Base-by-base conservation (phyloP, 768 basidiomycete genomes). In the Boletus huronensis region DNA sequence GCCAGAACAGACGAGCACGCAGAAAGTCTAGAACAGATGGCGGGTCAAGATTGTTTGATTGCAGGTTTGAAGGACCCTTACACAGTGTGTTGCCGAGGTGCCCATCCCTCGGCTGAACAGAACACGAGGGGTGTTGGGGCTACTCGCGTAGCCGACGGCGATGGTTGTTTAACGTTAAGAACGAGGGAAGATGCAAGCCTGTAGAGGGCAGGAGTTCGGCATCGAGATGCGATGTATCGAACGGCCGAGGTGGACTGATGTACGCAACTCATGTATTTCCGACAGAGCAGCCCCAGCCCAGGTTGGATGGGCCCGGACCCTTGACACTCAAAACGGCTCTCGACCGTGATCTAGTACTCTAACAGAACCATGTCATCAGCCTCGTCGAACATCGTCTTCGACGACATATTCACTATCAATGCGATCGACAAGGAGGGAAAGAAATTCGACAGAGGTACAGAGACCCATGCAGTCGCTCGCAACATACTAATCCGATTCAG, bases 371-470 rank as follows among this genome's bases (percentile, higher is more conserved):
- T 85, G 82, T 73, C 84, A 19, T 74, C 79, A 3, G 72, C 77
- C 14, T 76, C 84, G 39, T 87, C 88, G 1, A 88, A 79, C 68
- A 82, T 96, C 63, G 83, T 97, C 53, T 98, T 98, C 66, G 90
- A 95, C 66, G 96, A 98, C 69, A 86, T 94, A 42, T 98, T 98
- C 74, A 87, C 82, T 11, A 88, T 96, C 61, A 80, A 82, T 60
- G 85, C 73, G 41, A 90, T 95, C 47, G 87, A 95, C 76, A 85
- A 84, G 71, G 95, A 94, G 63, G 96, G 96, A 44, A 97, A 90
- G 78, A 97, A 95, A 71, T 99, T 98, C 64, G 97, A 99, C 73
- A 79, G 96, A 86, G 96, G 96, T 95, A 40, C 36, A 39, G 52
- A 16, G 28, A n/a, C 28, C 13, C 39, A 42, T 36, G 23, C 34